Conservation (phyloP, 352 stramenopile species). For the Phytophthora citrophthora region DNA sequence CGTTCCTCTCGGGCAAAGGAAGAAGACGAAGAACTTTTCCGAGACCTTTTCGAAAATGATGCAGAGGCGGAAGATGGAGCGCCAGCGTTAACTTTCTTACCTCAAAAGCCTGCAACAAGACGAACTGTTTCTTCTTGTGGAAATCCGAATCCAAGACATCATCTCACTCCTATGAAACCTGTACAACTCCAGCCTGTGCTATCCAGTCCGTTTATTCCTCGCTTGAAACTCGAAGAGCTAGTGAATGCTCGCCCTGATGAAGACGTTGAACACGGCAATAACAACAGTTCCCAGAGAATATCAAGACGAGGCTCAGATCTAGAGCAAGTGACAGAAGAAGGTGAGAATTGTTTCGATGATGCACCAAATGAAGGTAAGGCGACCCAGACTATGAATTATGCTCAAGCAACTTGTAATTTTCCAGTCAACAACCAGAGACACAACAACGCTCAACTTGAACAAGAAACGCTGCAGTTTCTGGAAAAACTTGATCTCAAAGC, state of each 20-base stretch:
- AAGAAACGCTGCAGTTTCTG: slow-evolving; percentile 62
- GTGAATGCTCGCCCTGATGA: slow-evolving; percentile 42
- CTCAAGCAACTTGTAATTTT: slow-evolving; percentile 8
- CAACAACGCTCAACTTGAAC: slow-evolving; percentile 36
- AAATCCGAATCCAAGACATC: slow-evolving; percentile 16
- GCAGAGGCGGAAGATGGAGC: background rate
- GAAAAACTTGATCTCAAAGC: slow-evolving; percentile 69
- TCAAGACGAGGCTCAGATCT: slow-evolving; percentile 21
- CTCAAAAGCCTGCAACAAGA: slow-evolving; percentile 20
- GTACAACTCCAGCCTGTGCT: slow-evolving; percentile 3
- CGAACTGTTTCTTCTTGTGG: slow-evolving; percentile 2
- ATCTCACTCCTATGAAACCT: slow-evolving; percentile 18
- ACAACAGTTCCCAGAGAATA: slow-evolving; percentile 7
- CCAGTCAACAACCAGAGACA: slow-evolving; percentile 1
- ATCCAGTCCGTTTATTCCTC: slow-evolving; percentile 35
- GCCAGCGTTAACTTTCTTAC: slow-evolving; percentile 9
- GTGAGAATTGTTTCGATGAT: slow-evolving; percentile 27
- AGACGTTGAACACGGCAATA: slow-evolving; percentile 16
- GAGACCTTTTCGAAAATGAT: slow-evolving; percentile 66
- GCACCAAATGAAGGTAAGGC: slow-evolving; percentile 12
- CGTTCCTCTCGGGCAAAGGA: slow-evolving; percentile 28
- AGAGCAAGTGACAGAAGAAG: slow-evolving; percentile 29
- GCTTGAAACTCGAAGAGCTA: slow-evolving; percentile 55
- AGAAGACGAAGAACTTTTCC: slow-evolving; percentile 73
- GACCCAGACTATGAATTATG: background rate